Conservation (phyloP, 2,329 filamentous ascomycete species). For the Lachnellula subtilissima region DNA sequence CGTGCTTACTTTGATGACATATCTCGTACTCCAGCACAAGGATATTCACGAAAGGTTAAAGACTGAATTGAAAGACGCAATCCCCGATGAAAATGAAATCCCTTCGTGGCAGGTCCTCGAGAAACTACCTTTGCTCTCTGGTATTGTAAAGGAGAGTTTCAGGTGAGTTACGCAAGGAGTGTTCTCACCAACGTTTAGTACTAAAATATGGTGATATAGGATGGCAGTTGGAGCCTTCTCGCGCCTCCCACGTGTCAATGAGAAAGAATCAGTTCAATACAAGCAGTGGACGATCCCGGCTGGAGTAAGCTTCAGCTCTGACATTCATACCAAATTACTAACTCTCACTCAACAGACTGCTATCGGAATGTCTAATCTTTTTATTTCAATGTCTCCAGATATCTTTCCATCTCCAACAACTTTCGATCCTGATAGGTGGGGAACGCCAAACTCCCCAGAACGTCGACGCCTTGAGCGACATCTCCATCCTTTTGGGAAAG, state of each 20-base stretch:
- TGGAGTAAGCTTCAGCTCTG: neutral
- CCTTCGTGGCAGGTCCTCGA: conserved; percentile 22
- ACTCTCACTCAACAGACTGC: neutral
- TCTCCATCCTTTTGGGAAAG: conserved; percentile 8
- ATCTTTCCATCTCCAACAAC: conserved; percentile 3
- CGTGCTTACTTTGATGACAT: conserved; percentile 31
- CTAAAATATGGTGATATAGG: neutral
- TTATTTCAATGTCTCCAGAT: conserved; percentile 4
- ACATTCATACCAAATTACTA: neutral
- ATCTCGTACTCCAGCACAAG: conserved; percentile 32
- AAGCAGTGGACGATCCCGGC: conserved; percentile 5
- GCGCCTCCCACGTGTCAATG: conserved; percentile 9
- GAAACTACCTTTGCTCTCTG: conserved; percentile 25
- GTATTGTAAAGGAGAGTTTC: conserved; percentile 29
- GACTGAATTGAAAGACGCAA: conserved; percentile 28
- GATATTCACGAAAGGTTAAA: conserved; percentile 26
- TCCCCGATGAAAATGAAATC: conserved; percentile 7
- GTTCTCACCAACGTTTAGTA: neutral
- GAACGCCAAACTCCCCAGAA: neutral
- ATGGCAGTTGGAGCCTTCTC: conserved; percentile 27
- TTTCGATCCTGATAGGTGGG: conserved; percentile 8
- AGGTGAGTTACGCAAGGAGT: conserved; percentile 16
- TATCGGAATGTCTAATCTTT: conserved; percentile 5
- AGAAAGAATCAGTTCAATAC: neutral
- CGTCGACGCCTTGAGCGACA: conserved; percentile 2